phyloP scores from a whole-genome alignment of 495 filamentous ascomycete genomes.

The Neurospora tetrasperma region DNA sequence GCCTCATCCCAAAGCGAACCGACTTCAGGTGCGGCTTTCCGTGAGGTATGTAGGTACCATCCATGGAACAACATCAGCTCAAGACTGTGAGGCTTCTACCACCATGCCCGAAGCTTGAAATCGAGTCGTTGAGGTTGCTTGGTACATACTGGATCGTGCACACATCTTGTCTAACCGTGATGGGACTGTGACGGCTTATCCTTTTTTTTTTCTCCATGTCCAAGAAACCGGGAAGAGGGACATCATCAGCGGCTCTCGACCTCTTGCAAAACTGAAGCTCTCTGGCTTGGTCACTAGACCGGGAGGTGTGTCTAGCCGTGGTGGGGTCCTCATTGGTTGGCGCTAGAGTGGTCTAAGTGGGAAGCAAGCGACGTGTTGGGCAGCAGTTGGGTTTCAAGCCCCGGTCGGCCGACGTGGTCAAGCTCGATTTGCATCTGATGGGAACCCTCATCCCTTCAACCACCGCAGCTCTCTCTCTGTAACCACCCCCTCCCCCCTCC shows the following conservation, averaged over 20 bases:
- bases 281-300: too few species aligned
- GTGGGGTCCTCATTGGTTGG: neutral
- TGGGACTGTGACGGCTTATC: neutral
- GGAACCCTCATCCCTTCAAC: neutral
- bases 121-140: neutral
- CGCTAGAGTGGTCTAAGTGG: neutral
- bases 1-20: neutral
- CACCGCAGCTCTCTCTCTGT: neutral
- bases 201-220: neutral
- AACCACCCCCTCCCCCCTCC: neutral
- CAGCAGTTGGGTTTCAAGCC: neutral
- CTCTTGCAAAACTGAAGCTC: too few species aligned
- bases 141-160: neutral
- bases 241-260: neutral
- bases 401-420: neutral
- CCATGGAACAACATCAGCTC: neutral
- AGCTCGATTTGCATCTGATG: neutral
- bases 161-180: neutral
- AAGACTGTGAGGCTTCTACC: neutral
- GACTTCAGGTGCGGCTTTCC: neutral
- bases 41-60: neutral
- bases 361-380: neutral
- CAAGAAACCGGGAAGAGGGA: neutral
- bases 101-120: neutral
- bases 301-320: neutral